Evolutionary conservation across 1,284 basidiomycete genomes (phyloP).

Genomic region (Sphaerobolus stellatus): DNA sequence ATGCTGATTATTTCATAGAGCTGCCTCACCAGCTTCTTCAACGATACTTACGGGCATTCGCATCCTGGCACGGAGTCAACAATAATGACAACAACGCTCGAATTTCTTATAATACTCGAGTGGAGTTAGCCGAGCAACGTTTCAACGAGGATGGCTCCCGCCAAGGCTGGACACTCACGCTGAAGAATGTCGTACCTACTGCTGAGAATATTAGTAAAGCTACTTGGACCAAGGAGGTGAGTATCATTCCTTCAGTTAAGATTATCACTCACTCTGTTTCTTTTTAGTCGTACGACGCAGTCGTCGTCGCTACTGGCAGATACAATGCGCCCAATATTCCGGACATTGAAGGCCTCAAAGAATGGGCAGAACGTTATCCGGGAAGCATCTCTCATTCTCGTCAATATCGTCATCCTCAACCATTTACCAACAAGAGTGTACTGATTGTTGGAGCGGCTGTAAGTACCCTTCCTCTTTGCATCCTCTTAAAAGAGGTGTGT

Average conservation of each 20-base stretch:
- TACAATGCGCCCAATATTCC: slow-evolving; percentile 49
- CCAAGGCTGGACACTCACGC: slow-evolving; percentile 40
- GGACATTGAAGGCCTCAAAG: slow-evolving; percentile 33
- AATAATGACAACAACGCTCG: slow-evolving; percentile 40
- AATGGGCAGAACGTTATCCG: slow-evolving; percentile 40
- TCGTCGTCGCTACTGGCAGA: slow-evolving; percentile 46
- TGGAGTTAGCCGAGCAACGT: slow-evolving; percentile 45
- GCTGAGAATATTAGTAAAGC: slow-evolving; percentile 30
- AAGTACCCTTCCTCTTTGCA: slow-evolving; percentile 10
- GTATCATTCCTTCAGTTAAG: neutral
- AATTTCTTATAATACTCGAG: slow-evolving; percentile 48
- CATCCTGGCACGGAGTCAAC: slow-evolving; percentile 41
- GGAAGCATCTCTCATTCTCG: slow-evolving; percentile 40
- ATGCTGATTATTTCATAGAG: slow-evolving; percentile 15
- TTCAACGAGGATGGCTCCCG: slow-evolving; percentile 29
- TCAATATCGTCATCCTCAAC: slow-evolving; percentile 44
- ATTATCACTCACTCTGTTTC: neutral
- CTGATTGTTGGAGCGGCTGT: slow-evolving; percentile 47
- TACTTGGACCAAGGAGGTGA: slow-evolving; percentile 36
- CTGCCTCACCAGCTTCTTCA: slow-evolving; percentile 24
- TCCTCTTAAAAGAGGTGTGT: neutral
- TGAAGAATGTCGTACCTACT: slow-evolving; percentile 31
- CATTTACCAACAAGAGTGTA: slow-evolving; percentile 40
- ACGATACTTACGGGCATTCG: slow-evolving; percentile 34
- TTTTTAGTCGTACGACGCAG: slow-evolving; percentile 45